phyloP scores from a whole-genome alignment of 441 rosid species.

The Jatropha podagrica region DNA sequence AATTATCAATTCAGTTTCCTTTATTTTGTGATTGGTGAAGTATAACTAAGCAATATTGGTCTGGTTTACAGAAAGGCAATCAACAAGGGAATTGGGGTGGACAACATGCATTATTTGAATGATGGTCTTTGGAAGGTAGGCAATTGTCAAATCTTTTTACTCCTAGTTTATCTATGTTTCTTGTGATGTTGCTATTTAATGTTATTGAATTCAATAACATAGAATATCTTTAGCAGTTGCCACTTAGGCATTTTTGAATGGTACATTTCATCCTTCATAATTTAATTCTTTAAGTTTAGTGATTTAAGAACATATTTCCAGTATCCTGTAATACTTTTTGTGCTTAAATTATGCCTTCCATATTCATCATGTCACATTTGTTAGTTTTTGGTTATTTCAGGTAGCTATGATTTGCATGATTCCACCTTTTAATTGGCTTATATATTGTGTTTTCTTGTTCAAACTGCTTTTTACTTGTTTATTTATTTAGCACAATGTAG shows the following conservation, averaged over 20 bases:
- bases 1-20: not conserved
- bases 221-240: not conserved
- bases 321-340: not conserved
- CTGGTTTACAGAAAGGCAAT: slow-evolving; percentile 58
- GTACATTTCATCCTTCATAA: not conserved
- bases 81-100: slow-evolving; percentile 98
- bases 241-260: not conserved
- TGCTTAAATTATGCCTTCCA: not conserved
- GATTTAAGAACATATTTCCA: not conserved
- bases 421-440: too few relatives aligned
- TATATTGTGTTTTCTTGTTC: too few relatives aligned
- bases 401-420: too few relatives aligned
- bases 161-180: not conserved
- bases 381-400: too few relatives aligned
- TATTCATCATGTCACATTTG: too few relatives aligned
- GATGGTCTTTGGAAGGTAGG: slow-evolving; percentile 99
- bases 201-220: not conserved
- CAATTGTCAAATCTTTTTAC: not conserved
- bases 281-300: not conserved
- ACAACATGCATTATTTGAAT: slow-evolving; percentile 96
- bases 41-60: slow-evolving; percentile 4
- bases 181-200: not conserved
- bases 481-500: too few relatives aligned
- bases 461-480: too few relatives aligned
- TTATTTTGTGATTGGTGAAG: not conserved